A percentile compares a stretch with the other conserved stretches of the same genome.
These are phyloP conservation scores for Podaxis sp. DNA, from an alignment of 768 basidiomycete species.

Conservation along the genomic window DNA sequence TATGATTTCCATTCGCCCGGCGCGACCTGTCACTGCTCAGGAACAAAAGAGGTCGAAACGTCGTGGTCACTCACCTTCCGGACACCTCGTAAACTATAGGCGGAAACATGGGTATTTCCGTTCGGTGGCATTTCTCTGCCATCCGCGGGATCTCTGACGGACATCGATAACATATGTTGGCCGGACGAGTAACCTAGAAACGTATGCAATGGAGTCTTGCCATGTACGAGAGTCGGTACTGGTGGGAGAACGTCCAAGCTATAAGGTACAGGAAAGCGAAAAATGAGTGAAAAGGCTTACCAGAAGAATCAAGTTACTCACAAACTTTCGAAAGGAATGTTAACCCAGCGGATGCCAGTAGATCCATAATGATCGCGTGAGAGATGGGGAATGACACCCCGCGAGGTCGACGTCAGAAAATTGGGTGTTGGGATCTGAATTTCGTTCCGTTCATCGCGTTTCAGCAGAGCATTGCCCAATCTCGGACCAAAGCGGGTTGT, in stretches of 20 bases:
- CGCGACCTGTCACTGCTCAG: slow-evolving; percentile 42
- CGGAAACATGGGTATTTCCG: slow-evolving; percentile 54
- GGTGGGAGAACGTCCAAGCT: slow-evolving; percentile 71
- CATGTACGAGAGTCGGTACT: slow-evolving; percentile 57
- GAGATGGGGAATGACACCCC: slow-evolving; percentile 75
- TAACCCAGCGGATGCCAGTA: slow-evolving; percentile 57
- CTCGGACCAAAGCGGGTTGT: slow-evolving; percentile 33
- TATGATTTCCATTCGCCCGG: slow-evolving; percentile 57
- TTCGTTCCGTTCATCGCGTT: slow-evolving; percentile 18
- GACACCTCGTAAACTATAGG: slow-evolving; percentile 65
- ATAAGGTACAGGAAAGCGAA: slow-evolving; percentile 12
- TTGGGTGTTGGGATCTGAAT: slow-evolving; percentile 60
- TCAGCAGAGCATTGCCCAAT: slow-evolving; percentile 31
- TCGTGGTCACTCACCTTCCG: slow-evolving; percentile 51
- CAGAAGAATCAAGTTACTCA: slow-evolving; percentile 37
- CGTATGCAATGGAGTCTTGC: slow-evolving; percentile 55
- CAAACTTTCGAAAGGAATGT: slow-evolving; percentile 83
- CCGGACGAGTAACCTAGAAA: slow-evolving; percentile 57
- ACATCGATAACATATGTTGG: slow-evolving; percentile 56
- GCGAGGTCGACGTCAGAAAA: slow-evolving; percentile 61
- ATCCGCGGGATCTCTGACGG: slow-evolving; percentile 66
- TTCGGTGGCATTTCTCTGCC: slow-evolving; percentile 72
- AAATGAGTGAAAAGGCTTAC: slow-evolving; percentile 10
- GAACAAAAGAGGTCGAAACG: neutral
- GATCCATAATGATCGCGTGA: slow-evolving; percentile 60